These are phyloP conservation scores for Mucor circinelloides DNA, from an alignment of 371 early-diverging fungal species.

Conservation along the genomic window DNA sequence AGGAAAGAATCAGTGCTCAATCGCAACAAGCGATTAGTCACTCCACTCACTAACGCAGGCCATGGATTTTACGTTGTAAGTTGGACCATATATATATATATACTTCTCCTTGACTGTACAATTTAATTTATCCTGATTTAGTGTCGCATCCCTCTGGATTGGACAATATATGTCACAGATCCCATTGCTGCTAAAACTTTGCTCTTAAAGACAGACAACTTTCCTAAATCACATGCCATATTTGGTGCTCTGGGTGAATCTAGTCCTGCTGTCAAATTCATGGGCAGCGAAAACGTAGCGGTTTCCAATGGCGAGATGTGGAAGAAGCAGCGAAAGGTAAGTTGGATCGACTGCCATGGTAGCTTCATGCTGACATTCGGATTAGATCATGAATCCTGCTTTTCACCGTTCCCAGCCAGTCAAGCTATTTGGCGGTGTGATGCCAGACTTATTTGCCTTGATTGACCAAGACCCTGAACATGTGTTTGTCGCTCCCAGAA, in stretches of 20 bases:
- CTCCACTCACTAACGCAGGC: conserved; percentile 3
- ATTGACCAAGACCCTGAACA: conserved; percentile 24
- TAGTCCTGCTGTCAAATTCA: conserved; percentile 22
- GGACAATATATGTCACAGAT: conserved; percentile 37
- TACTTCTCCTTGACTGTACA: not conserved
- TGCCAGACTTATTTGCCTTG: conserved; percentile 16
- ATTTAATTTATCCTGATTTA: not conserved
- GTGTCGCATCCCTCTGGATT: conserved; percentile 5
- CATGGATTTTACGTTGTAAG: conserved; percentile 14
- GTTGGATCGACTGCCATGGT: not conserved
- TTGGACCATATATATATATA: not conserved
- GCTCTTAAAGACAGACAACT: conserved; percentile 28
- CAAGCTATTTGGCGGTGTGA: conserved; percentile 25
- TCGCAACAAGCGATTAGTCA: conserved; percentile 1
- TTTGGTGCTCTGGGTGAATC: conserved; percentile 5
- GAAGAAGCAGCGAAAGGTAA: conserved; percentile 46
- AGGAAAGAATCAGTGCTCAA: not conserved
- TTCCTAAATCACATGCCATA: conserved; percentile 13
- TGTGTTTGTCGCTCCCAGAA: conserved; percentile 7
- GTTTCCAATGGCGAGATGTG: conserved; percentile 39
- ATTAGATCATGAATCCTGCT: conserved; percentile 40
- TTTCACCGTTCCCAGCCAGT: conserved; percentile 42
- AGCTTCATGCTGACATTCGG: too few species aligned
- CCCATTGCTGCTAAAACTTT: conserved; percentile 27
- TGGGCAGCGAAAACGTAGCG: conserved; percentile 34